Percentiles rank a stretch among this genome's conserved stretches.
Conservation (phyloP, 495 filamentous ascomycete genomes). For the Terfezia claveryi region DNA sequence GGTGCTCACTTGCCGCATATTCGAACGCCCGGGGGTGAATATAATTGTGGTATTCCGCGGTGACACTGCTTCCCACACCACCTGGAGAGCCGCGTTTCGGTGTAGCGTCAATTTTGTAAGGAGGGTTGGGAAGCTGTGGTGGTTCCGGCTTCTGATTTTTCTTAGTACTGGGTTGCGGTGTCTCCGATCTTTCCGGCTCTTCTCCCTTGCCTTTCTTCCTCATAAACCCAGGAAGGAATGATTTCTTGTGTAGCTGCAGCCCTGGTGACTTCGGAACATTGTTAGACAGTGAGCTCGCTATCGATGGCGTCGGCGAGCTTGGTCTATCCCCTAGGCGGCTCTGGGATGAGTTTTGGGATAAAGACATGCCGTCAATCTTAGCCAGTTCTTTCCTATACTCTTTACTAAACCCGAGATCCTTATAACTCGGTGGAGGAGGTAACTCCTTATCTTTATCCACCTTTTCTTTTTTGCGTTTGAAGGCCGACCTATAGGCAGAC, state of each 20-base stretch:
- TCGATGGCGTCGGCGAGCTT: conserved; percentile 18
- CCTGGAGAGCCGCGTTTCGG: not conserved
- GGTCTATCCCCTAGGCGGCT: conserved; percentile 12
- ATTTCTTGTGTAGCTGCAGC: conserved; percentile 4
- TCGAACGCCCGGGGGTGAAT: conserved; percentile 12
- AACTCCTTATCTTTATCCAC: conserved; percentile 19
- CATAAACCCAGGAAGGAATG: conserved; percentile 4
- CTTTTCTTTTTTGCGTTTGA: conserved; percentile 18
- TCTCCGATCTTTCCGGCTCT: conserved; percentile 3
- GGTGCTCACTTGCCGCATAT: conserved; percentile 9
- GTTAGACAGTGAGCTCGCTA: conserved; percentile 16
- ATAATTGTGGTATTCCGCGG: conserved; percentile 6
- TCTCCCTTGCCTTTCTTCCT: conserved; percentile 1
- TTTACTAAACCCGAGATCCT: conserved; percentile 9
- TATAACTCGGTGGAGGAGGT: conserved; percentile 10
- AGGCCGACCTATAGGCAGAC: not conserved
- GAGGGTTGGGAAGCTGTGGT: not conserved
- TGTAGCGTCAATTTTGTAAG: not conserved
- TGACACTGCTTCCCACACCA: not conserved
- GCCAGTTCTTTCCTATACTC: conserved; percentile 11
- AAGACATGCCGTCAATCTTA: conserved; percentile 2
- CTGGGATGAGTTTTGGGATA: conserved; percentile 17
- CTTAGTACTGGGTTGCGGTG: conserved; percentile 1
- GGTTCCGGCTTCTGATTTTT: conserved; percentile 2
- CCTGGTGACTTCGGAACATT: conserved; percentile 17